phyloP scores from a whole-genome alignment of 495 filamentous ascomycete genomes.

The Entonaema liquescens region DNA sequence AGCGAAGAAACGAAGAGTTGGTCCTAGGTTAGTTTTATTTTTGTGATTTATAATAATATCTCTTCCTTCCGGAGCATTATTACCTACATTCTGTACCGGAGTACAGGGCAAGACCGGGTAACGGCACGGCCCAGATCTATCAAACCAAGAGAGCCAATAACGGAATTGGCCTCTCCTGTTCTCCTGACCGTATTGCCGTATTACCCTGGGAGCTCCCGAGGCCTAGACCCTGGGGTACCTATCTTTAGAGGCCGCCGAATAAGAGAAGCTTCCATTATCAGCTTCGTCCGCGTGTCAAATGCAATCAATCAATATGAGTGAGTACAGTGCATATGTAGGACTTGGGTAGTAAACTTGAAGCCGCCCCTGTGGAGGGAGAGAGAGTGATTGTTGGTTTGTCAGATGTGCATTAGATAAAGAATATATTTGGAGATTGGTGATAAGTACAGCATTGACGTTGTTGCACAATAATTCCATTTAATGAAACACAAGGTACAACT shows the following conservation, averaged over 20 bases:
- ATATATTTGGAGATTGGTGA: not conserved
- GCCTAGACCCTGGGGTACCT: conserved; percentile 31
- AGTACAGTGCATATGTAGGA: not conserved
- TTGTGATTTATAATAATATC: conserved; percentile 27
- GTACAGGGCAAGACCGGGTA: conserved; percentile 10
- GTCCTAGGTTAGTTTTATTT: not conserved
- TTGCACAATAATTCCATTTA: not conserved
- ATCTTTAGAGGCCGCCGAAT: conserved; percentile 30
- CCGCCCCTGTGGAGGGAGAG: not conserved
- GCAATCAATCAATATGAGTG: conserved; percentile 1
- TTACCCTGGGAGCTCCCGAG: conserved; percentile 15
- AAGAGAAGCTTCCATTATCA: conserved; percentile 9
- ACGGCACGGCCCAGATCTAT: conserved; percentile 29
- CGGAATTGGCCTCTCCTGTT: not conserved
- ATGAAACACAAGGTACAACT: not conserved
- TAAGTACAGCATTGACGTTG: not conserved
- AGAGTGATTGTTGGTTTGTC: not conserved
- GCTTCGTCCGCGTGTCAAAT: conserved; percentile 19
- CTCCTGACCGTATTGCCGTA: conserved; percentile 22
- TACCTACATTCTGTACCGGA: not conserved
- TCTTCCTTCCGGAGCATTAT: not conserved
- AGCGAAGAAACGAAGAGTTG: not conserved
- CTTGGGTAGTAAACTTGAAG: conserved; percentile 1
- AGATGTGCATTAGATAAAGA: not conserved
- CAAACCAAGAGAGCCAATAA: conserved; percentile 16